Base-by-base conservation (phyloP, 495 filamentous ascomycete genomes). In the Tuber brumale region DNA sequence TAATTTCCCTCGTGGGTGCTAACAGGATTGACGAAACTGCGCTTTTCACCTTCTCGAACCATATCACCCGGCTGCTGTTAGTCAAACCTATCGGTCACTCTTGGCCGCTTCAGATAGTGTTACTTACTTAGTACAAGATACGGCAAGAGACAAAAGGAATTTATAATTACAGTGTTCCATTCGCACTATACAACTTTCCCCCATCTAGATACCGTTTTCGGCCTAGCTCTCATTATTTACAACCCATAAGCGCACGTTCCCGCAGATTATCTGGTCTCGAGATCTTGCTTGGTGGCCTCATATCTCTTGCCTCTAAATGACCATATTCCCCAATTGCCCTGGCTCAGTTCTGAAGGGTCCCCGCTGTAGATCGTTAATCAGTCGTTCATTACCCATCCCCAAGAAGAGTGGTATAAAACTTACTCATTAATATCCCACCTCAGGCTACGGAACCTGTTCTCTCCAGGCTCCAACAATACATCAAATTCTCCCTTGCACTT, bases 271-370 rank as follows among this genome's bases (percentile, higher is more conserved):
- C 27, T 66, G 5, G 57, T 35, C 27, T 35, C 57, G 27, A 8
- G 4, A 35, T 35, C 27, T 19, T 66, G 57, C 31, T 35, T 66
- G 31, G 14, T 35, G 27, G 57, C 57, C 57, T 66, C 89, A 81
- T 91, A 97, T 90, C 95, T 92, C 89, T 99, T 99, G 77, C 95
- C 95, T 84, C 95, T 89, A 86, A 99, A 98, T 43, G 91, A 93
- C 94, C 95, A 99, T 27, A 97, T 85, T 7, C 95, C 95, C 94
- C 93, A 99, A 83, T 99, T 99, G 66, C 94, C 94, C 83, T 92
- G 94, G 77, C 91, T 97, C 77, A 98, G 87, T 85, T 99, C 96
- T 79, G 94, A 91, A 8, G 95, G 96, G 83, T 99, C 95, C 72
- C 93, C 82, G 69, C 79, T 81, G 71, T 45, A 27, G 12, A 35